Evolutionary conservation across 805 yeast species (phyloP), one percentile per base, ranked within the genome.

Genomic region (Kodamaea nitidulidarum): DNA sequence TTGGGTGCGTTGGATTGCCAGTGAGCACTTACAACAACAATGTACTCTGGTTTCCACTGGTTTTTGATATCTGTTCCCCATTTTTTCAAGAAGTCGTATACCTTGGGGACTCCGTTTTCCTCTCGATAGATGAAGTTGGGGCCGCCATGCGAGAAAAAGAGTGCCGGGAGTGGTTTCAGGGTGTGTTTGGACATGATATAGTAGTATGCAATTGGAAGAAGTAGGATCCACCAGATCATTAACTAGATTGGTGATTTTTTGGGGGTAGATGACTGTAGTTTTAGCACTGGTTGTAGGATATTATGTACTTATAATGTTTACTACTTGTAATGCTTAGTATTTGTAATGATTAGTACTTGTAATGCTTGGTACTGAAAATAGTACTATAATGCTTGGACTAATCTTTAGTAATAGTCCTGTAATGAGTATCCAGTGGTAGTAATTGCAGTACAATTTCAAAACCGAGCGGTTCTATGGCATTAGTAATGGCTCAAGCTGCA

Each of bases 101-200:
- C 90, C 4, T 86, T 86, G 15, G 60, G 65, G 36, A 65, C 71
- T 2, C 27, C 18, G 14, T 10, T 11, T 15, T 14, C 29, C n/a
- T 67, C 60, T 25, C 50, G 49, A 49, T 81, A 80, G 68, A 84
- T 75, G 56, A 85, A 83, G 1, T 84, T 78, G 6, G 95, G 95
- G 0, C 90, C 93, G 6, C 95, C 95, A 60, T 85, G 95, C n/a
- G 87, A 78, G 31, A 84, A 54, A 57, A 84, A 86, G 54, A 63
- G 82, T 1, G 79, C 73, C 5, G 93, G 91, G 14, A 58, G 27
- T n/a, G 22, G 59, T 25, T 25, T 9, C 14, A 5, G 31, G 17
- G 70, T 7, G n/a, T 9, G 24, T 18, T 35, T 12, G 7, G 28
- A 20, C 33, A 35, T 35, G 10, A 28, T 28, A 4, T 15, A 6